Percentiles rank a stretch among this genome's conserved stretches.
Evolutionary conservation across 2,329 filamentous ascomycete species (phyloP).

Genomic region (Ophiostoma tasmaniense): DNA sequence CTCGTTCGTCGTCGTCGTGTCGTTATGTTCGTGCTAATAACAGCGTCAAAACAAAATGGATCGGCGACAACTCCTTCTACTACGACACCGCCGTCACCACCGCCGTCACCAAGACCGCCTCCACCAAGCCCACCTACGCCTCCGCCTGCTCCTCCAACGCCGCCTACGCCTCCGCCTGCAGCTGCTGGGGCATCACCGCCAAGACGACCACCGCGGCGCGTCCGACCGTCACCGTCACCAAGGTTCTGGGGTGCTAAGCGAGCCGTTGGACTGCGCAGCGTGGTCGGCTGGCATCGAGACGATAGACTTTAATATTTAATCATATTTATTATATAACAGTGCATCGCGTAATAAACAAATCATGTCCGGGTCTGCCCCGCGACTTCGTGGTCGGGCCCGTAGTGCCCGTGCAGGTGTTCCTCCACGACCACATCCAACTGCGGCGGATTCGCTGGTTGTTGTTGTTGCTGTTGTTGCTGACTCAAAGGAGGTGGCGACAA

Average conservation of each 20-base stretch:
- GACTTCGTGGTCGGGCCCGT: constrained; percentile 34
- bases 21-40: not conserved
- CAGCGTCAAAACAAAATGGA: constrained; percentile 18
- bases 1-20: not conserved
- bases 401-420: constrained; percentile 39
- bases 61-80: constrained; percentile 9
- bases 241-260: constrained; percentile 24
- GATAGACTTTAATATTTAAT: not conserved
- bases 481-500: constrained; percentile 2
- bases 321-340: not conserved
- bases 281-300: too few species aligned
- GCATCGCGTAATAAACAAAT: not conserved
- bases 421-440: constrained; percentile 34
- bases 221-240: constrained; percentile 35
- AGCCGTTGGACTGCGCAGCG: too few species aligned
- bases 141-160: constrained; percentile 29
- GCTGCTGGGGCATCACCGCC: constrained; percentile 38
- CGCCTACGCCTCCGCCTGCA: constrained; percentile 36
- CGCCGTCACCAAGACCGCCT: constrained; percentile 31
- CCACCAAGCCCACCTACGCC: constrained; percentile 34
- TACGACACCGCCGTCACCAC: constrained; percentile 26
- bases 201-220: constrained; percentile 31
- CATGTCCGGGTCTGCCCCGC: constrained; percentile 35
- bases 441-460: not conserved
- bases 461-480: not conserved